These are phyloP conservation scores for Sporothrix euskadiensis DNA, from an alignment of 2,329 filamentous ascomycete genomes.

Conservation along the genomic window DNA sequence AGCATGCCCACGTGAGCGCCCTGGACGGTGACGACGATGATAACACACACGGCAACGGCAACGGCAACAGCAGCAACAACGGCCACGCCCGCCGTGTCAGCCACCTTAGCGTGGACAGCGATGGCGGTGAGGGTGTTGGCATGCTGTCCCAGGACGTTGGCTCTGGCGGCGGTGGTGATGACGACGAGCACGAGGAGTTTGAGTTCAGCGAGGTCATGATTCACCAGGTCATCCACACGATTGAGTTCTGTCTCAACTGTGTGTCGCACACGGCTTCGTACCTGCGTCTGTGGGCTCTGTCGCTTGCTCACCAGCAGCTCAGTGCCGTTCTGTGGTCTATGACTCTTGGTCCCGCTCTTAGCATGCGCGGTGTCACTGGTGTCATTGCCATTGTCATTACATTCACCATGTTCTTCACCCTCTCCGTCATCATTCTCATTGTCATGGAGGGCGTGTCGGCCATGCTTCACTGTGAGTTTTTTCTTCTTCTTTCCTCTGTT, in stretches of 20 bases:
- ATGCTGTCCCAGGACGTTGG: constrained; percentile 83
- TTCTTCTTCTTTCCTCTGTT: no score
- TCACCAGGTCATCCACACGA: constrained; percentile 98
- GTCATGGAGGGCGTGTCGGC: constrained; percentile 96
- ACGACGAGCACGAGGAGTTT: constrained; percentile 89
- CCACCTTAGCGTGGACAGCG: constrained; percentile 54
- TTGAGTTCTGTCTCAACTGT: constrained; percentile 98
- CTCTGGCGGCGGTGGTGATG: constrained; percentile 40
- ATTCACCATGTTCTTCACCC: constrained; percentile 87
- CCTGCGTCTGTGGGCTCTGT: constrained; percentile 95
- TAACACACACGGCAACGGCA: constrained; percentile 63
- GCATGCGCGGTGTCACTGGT: constrained; percentile 64
- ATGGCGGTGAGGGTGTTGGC: constrained; percentile 72
- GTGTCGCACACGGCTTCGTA: constrained; percentile 99
- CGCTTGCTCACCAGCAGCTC: constrained; percentile 94
- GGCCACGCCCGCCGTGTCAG: constrained; percentile 49
- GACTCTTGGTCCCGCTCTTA: constrained; percentile 80
- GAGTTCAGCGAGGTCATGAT: constrained; percentile 98
- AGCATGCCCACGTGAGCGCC: constrained; percentile 81
- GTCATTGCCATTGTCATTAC: constrained; percentile 78
- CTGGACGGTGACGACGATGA: constrained; percentile 78
- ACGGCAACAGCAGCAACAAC: constrained; percentile 63
- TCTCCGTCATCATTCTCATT: constrained; percentile 70
- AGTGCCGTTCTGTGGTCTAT: constrained; percentile 95
- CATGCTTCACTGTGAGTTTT: constrained; percentile 69